Percentiles rank a stretch among this genome's conserved stretches.
These are phyloP conservation scores for Colletotrichum sp. DNA, from an alignment of 2,329 filamentous ascomycete genomes.

Conservation along the genomic window DNA sequence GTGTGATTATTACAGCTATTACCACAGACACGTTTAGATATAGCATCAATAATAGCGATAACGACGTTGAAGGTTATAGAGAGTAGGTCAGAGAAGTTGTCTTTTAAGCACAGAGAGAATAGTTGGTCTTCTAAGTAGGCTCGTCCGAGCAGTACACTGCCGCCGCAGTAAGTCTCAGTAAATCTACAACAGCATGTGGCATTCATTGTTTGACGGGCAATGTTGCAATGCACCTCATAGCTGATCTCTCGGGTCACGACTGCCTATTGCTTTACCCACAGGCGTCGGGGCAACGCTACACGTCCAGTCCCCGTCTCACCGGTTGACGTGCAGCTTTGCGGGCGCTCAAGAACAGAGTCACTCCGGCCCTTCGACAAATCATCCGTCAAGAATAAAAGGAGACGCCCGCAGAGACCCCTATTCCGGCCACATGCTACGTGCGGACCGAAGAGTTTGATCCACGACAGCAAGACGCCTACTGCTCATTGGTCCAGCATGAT, in stretches of 20 bases:
- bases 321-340: neutral
- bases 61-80: no score
- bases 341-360: neutral
- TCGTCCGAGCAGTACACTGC: accelerated
- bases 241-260: neutral
- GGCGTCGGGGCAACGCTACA: neutral
- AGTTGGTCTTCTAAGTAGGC: accelerated
- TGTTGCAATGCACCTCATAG: neutral
- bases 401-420: neutral
- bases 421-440: neutral
- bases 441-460: neutral
- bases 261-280: neutral
- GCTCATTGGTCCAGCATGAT: neutral
- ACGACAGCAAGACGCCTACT: neutral
- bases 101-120: neutral
- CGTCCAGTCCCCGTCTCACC: accelerated
- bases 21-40: no score
- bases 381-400: accelerated
- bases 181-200: neutral
- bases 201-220: neutral
- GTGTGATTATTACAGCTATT: accelerated
- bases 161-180: accelerated
- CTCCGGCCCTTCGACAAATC: neutral
- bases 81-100: neutral
- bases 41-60: no score